Percentiles rank a stretch among this genome's conserved stretches.
Evolutionary conservation across 768 basidiomycete species (phyloP).

Genomic region (Kwoniella heveanensis): DNA sequence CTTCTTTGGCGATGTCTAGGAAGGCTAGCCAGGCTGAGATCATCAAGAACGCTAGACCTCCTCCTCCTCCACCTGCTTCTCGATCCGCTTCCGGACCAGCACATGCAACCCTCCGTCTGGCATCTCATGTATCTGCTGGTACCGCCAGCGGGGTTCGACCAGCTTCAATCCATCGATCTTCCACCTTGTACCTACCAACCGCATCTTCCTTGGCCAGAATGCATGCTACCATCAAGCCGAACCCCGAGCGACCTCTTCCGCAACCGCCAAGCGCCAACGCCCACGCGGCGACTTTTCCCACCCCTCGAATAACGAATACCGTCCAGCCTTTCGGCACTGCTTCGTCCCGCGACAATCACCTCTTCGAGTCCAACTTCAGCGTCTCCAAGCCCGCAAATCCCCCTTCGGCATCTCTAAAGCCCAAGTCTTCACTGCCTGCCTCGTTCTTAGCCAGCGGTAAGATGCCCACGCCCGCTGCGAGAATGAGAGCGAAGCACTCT

Average conservation of each 20-base stretch:
- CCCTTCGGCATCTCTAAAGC: neutral
- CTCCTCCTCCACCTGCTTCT: constrained; percentile 38
- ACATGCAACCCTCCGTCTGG: neutral
- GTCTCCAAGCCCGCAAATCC: constrained; percentile 5
- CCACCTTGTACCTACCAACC: constrained; percentile 43
- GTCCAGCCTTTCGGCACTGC: constrained; percentile 26
- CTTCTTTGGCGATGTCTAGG: constrained; percentile 24
- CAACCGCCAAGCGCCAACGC: constrained; percentile 8
- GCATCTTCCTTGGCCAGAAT: constrained; percentile 46
- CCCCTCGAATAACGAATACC: constrained; percentile 11
- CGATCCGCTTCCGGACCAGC: neutral
- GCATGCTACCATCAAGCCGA: constrained; percentile 49
- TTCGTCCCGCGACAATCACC: constrained; percentile 27
- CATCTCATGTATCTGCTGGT: neutral
- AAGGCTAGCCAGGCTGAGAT: constrained; percentile 43
- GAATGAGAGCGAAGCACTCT: constrained; percentile 19
- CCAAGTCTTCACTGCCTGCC: neutral
- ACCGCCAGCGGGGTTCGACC: constrained; percentile 4
- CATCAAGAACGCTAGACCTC: constrained; percentile 40
- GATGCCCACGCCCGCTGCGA: constrained; percentile 15
- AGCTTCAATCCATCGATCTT: constrained; percentile 23
- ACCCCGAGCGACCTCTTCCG: constrained; percentile 13
- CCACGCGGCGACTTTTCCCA: neutral
- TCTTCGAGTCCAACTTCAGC: constrained; percentile 29
- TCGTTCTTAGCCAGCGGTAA: neutral